These are phyloP conservation scores for Alternaria arbusti DNA, from an alignment of 2,329 filamentous ascomycete species.

Conservation along the genomic window DNA sequence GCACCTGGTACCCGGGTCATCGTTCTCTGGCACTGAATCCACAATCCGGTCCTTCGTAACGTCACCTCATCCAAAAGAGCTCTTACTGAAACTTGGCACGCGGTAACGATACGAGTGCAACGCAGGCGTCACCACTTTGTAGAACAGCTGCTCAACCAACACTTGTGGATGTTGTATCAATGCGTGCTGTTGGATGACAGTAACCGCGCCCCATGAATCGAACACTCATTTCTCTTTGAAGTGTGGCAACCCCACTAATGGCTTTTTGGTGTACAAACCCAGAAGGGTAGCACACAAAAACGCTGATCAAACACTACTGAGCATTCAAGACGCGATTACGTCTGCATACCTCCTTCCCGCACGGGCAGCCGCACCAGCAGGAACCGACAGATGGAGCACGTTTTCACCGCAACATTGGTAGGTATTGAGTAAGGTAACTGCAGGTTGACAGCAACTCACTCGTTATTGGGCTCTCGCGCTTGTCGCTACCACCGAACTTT, in stretches of 20 bases:
- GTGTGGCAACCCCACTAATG: background rate
- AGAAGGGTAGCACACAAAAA: background rate
- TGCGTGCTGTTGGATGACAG: constrained; percentile 16
- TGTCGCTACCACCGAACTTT: background rate
- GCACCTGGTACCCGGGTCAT: constrained; percentile 2
- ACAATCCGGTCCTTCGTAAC: constrained; percentile 1
- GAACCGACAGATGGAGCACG: background rate
- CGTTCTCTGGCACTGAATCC: background rate
- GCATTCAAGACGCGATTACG: background rate
- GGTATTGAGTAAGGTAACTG: background rate
- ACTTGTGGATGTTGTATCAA: constrained; percentile 2
- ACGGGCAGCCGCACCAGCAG: background rate
- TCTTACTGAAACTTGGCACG: background rate
- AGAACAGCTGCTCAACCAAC: background rate
- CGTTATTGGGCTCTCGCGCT: background rate
- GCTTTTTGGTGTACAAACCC: background rate
- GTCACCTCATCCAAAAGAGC: background rate
- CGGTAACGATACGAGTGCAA: constrained; percentile 10
- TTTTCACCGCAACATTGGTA: constrained; percentile 5
- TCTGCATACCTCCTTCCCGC: background rate
- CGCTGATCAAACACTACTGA: background rate
- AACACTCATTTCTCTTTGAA: background rate
- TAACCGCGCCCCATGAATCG: constrained; percentile 2
- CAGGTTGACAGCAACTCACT: background rate
- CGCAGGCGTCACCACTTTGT: constrained; percentile 6